Base-by-base conservation (phyloP, 2,329 filamentous ascomycete species). In the Hypoxylon sp. region DNA sequence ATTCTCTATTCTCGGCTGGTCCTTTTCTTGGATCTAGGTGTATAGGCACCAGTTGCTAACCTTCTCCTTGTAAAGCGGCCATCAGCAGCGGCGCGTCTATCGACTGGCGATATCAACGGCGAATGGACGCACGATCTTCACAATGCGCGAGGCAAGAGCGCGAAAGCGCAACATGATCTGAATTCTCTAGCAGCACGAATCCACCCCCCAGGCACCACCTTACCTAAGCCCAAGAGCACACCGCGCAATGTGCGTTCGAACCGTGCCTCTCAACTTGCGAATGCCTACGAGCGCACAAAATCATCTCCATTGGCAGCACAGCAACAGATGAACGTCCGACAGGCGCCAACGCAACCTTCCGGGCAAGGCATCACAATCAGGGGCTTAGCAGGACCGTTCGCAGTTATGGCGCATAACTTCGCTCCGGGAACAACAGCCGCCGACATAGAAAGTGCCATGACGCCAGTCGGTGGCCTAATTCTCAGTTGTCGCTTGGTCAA, bases 401-500 rank as follows among this genome's bases (percentile, higher is more conserved):
- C 87, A 17, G 87, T 96, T 23, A 86, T 93, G 77, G 92, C 91
- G 2, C 90, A 92, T 79, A 96, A 96, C 82, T 93, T 96, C 77
- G 93, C 92, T 11, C 88, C 88, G 1, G 93, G 93, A 38, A 96
- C 93, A 0, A 94, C 93, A 5, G 91, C 90, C 1, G 91, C 91
- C 30, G 93, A 96, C 75, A 93, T 96, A 65, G 91, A 94, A 82
- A 92, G 90, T 73, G 93, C 93, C 62, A 90, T 96, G 88, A 87
- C 85, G n/a, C 89, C 89, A 0, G 82, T 92, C n/a, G 91, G 91
- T 41, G 91, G 91, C 30, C 84, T 90, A 67, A 85, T 93, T 74
- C 76, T 86, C 23, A 88, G 86, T 74, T 95, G 92, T 80, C 86
- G 84, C 36, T 81, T 96, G 41, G 80, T 93, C 62, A 89, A 90